Evolutionary conservation across 495 filamentous ascomycete species (phyloP), one percentile per base, ranked within the genome.

Genomic region (Letharia lupina): DNA sequence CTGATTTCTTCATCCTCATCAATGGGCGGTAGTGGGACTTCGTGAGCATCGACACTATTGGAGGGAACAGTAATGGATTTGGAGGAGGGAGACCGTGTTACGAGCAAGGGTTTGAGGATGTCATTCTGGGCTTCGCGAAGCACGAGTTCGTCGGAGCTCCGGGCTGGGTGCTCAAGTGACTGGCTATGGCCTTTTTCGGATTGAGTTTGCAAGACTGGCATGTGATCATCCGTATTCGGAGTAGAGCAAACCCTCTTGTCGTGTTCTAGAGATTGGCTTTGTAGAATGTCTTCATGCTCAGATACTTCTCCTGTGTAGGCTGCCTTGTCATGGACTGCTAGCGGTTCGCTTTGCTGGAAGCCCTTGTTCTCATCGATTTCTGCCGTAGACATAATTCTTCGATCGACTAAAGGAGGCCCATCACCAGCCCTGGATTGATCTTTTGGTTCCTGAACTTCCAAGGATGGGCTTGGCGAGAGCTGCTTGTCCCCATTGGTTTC

Each of bases 1-100:
- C 60, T 57, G 28, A 59, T 28, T 60, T 68, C 63, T 67, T 70
- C 69, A 33, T 65, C 52, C 15, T 64, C 69, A 50, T 63, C 63
- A 9, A 65, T 52, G 23, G 66, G 60, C 3, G 69, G 66, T 13
- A 69, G 64, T n/a, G 69, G 63, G 2, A 69, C 41, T 63, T 69
- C 60, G 35, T 63, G 61, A 35, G 69, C 50, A 3, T 63, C 63
- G 44, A 60, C 3, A 48, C 10, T n/a, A 28, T 69, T 60, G 2
- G 40, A 20, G 23, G 23, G 28, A 44, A 42, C 18, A 8, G 31
- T 50, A 20, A 50, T 65, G 15, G 54, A 31, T 18, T 40, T 52
- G 18, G 37, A 5, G 35, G 48, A 44, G n/a, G 28, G 41, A 62
- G 58, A 18, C 20, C 45, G 18, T 12, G 31, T n/a, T 65, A 57